Base-by-base conservation (phyloP, 2,329 filamentous ascomycete species). In the Trichoderma lentiforme region DNA sequence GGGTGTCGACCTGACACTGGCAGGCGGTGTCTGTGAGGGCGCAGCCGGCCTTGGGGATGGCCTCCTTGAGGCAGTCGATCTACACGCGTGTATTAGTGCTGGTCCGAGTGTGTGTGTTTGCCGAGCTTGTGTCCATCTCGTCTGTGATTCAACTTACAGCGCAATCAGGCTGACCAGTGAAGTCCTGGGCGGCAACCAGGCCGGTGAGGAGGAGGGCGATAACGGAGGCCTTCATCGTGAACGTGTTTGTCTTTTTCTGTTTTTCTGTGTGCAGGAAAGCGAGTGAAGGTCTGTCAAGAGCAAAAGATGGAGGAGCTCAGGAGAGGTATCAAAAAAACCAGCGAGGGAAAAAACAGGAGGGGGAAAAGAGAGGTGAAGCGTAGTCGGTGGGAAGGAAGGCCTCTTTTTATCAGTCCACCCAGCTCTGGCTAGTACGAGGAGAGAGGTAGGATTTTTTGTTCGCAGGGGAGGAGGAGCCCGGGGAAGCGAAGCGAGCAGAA, bases 151-250 rank as follows among this genome's bases (percentile, higher is more conserved):
- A 28, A 80, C 83, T 73, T 81, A 85, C 83, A 75, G 83, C 82
- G 74, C 84, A 85, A 6, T 75, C 21, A 61, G 83, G 81, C 71
- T 81, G 74, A 47, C 77, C 80, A 30, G 73, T 53, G 64, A 84
- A 77, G 74, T 81, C 74, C 76, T 84, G 82, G 36, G 82, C 83
- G 64, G 79, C 78, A 56, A 78, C 82, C 47, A 84, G 73, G 77
- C 82, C 78, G 63, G 77, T 79, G 51, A 76, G 74, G 71, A 78
- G 80, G 65, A 81, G 73, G 68, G 81, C 66, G 36, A 81, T 72
- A 71, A 81, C 73, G 53, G 79, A 66, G 74, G 78, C 74, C 83
- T 84, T 85, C 83, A 85, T 85, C 24, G 75, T 84, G 79, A 73
- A 30, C 2, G 36, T 2, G 70, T 61, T 51, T 61, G 47, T 32